Evolutionary conservation across 1,284 basidiomycete genomes (phyloP).

Genomic region (Ganoderma multipileum): DNA sequence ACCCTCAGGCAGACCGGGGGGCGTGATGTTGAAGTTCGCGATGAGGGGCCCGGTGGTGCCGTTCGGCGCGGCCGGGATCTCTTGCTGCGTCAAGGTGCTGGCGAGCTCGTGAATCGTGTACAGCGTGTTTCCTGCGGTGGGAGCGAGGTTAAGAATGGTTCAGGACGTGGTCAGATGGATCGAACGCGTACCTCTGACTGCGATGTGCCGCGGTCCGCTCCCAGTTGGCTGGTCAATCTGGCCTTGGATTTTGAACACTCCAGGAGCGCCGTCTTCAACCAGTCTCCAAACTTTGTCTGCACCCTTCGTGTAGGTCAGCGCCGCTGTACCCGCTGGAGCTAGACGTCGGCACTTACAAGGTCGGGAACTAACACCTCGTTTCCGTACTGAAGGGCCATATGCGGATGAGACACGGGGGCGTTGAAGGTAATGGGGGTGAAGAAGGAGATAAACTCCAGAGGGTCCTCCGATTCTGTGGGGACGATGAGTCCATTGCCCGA

Average conservation of each 20-base stretch:
- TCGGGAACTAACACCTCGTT: slow-evolving; percentile 69
- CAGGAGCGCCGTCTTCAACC: slow-evolving; percentile 45
- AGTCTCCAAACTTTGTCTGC: slow-evolving; percentile 72
- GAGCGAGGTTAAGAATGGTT: not conserved
- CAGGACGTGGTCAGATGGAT: not conserved
- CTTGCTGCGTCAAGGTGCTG: slow-evolving; percentile 68
- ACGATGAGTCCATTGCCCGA: slow-evolving; percentile 65
- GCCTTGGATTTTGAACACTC: slow-evolving; percentile 61
- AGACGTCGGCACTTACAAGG: slow-evolving; percentile 49
- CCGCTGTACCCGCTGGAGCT: not conserved
- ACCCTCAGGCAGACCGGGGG: slow-evolving; percentile 55
- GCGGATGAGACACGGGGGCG: slow-evolving; percentile 60
- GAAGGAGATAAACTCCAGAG: slow-evolving; percentile 49
- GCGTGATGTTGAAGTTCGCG: slow-evolving; percentile 61
- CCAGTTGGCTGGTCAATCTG: slow-evolving; percentile 66
- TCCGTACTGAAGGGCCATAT: slow-evolving; percentile 63
- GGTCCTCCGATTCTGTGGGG: slow-evolving; percentile 46
- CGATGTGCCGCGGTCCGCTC: slow-evolving; percentile 73
- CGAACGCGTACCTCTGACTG: slow-evolving; percentile 51
- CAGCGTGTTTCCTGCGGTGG: slow-evolving; percentile 54
- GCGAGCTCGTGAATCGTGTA: slow-evolving; percentile 70
- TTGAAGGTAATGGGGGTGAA: slow-evolving; percentile 62
- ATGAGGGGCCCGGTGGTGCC: slow-evolving; percentile 52
- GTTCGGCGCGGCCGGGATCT: slow-evolving; percentile 55
- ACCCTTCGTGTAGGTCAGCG: slow-evolving; percentile 49